Evolutionary conservation across 164 flowering plant genomes (phyloP).

Genomic region (Nelumbo lutea): DNA sequence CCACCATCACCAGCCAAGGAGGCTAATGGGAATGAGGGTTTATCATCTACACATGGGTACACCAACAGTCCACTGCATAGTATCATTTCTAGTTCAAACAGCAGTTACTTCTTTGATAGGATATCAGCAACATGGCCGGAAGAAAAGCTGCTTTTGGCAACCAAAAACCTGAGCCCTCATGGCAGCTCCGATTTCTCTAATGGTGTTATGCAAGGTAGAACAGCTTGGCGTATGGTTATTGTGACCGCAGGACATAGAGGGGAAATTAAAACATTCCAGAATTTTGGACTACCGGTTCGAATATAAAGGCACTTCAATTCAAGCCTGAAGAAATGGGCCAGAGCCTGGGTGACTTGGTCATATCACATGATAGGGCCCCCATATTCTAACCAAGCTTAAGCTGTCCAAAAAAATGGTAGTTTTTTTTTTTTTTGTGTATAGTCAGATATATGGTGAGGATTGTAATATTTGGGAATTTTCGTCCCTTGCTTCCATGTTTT

Average conservation of each 20-base stretch:
- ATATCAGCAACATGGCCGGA: constrained; percentile 79
- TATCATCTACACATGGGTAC: constrained; percentile 32
- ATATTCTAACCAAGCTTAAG: background rate
- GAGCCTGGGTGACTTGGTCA: constrained; percentile 7
- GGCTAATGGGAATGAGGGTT: constrained; percentile 27
- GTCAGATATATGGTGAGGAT: constrained; percentile 38
- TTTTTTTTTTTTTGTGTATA: background rate
- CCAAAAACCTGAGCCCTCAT: constrained; percentile 43
- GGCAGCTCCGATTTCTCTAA: constrained; percentile 42
- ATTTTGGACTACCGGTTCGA: constrained; percentile 86
- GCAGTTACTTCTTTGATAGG: constrained; percentile 61
- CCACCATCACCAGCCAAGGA: constrained; percentile 52
- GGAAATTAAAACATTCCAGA: constrained; percentile 79
- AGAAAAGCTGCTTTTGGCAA: constrained; percentile 54
- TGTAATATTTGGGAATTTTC: constrained; percentile 37
- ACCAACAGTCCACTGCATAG: constrained; percentile 48
- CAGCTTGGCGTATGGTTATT: constrained; percentile 93
- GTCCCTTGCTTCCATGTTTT: constrained; percentile 22
- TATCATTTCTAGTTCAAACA: constrained; percentile 45
- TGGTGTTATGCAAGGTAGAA: constrained; percentile 32
- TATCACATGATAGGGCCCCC: background rate
- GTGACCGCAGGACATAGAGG: constrained; percentile 90
- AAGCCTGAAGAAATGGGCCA: background rate
- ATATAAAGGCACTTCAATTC: constrained; percentile 22
- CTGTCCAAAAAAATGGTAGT: constrained; percentile 5